Conservation (phyloP, 257 asterid species). For the Solanum lycopersicoides region DNA sequence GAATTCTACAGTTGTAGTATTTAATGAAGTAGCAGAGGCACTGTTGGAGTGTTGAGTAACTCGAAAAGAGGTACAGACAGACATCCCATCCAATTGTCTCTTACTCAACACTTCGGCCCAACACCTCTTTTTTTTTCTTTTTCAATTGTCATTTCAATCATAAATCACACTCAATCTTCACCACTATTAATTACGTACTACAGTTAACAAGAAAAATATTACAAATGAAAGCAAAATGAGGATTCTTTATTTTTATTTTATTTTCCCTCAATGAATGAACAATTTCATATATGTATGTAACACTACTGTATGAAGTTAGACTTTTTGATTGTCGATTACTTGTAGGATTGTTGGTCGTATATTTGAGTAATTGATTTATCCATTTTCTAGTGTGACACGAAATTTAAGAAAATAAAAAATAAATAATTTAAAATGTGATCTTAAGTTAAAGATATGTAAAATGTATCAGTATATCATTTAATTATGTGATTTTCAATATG, state of each 20-base stretch:
- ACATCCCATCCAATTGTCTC: background rate
- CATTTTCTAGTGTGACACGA: fast-evolving
- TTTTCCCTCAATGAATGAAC: background rate
- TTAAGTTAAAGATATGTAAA: background rate
- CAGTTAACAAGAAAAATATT: background rate
- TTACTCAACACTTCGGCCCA: background rate
- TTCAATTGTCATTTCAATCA: background rate
- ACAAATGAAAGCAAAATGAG: background rate
- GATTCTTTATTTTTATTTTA: background rate
- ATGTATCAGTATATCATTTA: fast-evolving
- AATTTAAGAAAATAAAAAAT: too few species aligned
- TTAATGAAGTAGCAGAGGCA: background rate
- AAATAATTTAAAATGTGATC: too few species aligned
- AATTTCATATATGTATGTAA: background rate
- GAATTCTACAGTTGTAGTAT: background rate
- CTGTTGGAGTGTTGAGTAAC: background rate
- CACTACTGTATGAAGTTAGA: background rate
- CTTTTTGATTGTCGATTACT: background rate
- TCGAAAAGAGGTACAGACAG: background rate
- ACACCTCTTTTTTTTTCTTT: background rate
- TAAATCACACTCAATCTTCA: background rate
- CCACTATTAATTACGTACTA: background rate
- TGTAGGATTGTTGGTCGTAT: background rate
- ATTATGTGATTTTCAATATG: fast-evolving
- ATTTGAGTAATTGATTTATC: background rate